Base-by-base conservation (phyloP, 169 alveolate genomes). In the Plasmodium coatneyi region DNA sequence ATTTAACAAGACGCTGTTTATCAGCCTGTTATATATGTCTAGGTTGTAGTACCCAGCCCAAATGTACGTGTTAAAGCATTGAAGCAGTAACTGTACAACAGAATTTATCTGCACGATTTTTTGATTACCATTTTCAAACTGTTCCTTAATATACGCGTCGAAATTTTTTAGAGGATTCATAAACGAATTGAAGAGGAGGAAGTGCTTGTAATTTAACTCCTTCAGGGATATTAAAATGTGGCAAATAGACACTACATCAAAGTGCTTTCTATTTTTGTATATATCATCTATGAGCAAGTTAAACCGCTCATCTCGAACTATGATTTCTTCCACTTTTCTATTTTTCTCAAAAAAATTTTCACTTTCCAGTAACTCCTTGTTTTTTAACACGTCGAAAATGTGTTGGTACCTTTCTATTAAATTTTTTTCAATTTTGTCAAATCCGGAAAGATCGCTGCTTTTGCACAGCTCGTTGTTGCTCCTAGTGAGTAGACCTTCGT, bases 241-340 rank as follows among this genome's bases (percentile, higher is more conserved):
- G 84, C 97, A 96, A 4, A 95, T 95, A 28, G 97, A 95, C 84
- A 81, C 93, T 66, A 93, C 93, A 94, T 96, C 97, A 72, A 96
- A 92, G 56, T 95, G 95, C 74, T 84, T 93, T 76, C 96, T 71
- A 83, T 96, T 95, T 79, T 83, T 94, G 71, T 95, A 96, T 14
- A 96, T 82, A 80, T 96, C 97, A 30, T 93, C 96, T 72, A 96
- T 80, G 46, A 96, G 92, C 83, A 96, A 70, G 49, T 39, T 60
- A 89, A 78, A 89, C 60, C 94, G 32, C 71, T 89, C 94, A 89
- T 89, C 94, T 41, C 81, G 43, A 25, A 89, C 89, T 28, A 89
- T 79, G 14, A 89, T 89, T 56, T 72, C 94, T 36, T 89, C 94
- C 28, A 89, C 32, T 25, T 71, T 89, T 78, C 90, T 78, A 81